Evolutionary conservation across 805 yeast species (phyloP).

Genomic region (Metschnikowia chrysomelidarum): DNA sequence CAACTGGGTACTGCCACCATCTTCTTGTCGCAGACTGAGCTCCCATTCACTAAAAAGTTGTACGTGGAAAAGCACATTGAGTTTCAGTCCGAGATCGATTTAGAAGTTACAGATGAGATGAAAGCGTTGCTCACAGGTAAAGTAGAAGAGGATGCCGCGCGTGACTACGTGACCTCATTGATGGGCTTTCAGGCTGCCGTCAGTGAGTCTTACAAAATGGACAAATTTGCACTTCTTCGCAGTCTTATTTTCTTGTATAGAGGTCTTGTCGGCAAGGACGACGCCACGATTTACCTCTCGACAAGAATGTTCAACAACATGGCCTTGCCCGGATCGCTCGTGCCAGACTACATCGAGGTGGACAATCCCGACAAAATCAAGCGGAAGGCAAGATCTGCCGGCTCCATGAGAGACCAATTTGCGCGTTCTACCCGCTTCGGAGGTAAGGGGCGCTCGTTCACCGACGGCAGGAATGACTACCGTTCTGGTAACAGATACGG

Average conservation of each 20-base stretch:
- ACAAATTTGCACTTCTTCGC: conserved; percentile 11
- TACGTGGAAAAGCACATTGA: conserved; percentile 49
- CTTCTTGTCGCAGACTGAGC: conserved; percentile 56
- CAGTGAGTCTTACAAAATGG: conserved; percentile 14
- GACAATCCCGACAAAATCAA: conserved; percentile 14
- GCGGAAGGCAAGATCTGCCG: conserved; percentile 6
- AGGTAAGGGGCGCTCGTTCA: no score
- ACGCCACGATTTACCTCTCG: conserved; percentile 10
- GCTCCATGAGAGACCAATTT: conserved; percentile 11
- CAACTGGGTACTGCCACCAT: conserved; percentile 67
- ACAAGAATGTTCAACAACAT: conserved; percentile 15
- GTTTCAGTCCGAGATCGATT: conserved; percentile 45
- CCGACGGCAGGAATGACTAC: conserved; percentile 1
- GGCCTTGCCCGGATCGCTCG: conserved; percentile 17
- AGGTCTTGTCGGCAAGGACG: conserved; percentile 7
- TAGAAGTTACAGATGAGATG: conserved; percentile 37
- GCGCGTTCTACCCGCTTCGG: conserved; percentile 8
- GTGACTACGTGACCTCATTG: conserved; percentile 25
- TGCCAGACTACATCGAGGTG: conserved; percentile 17
- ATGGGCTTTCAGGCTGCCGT: conserved; percentile 31
- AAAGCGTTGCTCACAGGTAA: conserved; percentile 20
- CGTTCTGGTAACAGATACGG: conserved; percentile 6
- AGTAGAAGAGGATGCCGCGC: conserved; percentile 22
- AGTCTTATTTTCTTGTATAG: conserved; percentile 15
- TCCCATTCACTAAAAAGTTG: conserved; percentile 51